Conservation (phyloP, 768 basidiomycete species). For the Phlebiopsis flavidoalba region DNA sequence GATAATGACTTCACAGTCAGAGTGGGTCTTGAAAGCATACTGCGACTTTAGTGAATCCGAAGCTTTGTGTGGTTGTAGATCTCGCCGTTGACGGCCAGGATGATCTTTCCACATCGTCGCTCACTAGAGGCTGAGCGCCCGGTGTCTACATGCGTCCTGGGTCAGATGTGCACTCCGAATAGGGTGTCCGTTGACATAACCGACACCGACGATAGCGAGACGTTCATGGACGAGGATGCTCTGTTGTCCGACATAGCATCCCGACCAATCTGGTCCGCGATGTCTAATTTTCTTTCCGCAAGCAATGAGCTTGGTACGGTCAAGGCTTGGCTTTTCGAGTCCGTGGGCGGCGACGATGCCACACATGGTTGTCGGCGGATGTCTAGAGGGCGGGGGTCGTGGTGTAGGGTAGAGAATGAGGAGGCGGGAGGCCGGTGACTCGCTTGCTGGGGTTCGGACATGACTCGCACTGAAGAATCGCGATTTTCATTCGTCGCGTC, state of each 20-base stretch:
- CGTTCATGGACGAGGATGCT: conserved; percentile 91
- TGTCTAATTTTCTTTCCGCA: conserved; percentile 88
- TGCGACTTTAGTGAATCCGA: conserved; percentile 57
- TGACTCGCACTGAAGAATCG: neutral
- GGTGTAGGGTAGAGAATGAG: neutral
- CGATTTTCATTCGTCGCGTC: neutral
- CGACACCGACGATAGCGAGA: conserved; percentile 96
- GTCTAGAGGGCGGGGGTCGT: neutral
- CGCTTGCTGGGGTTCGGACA: neutral
- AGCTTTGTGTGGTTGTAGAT: conserved; percentile 96
- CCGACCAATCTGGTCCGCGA: conserved; percentile 98
- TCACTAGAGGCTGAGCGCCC: conserved; percentile 93
- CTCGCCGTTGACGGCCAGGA: conserved; percentile 95
- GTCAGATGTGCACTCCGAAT: neutral
- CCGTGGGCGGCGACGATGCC: conserved; percentile 88
- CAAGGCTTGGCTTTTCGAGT: conserved; percentile 61
- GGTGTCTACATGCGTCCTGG: conserved; percentile 58
- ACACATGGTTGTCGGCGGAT: conserved; percentile 56
- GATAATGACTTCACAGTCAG: conserved; percentile 96
- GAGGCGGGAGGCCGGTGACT: neutral
- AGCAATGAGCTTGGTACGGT: conserved; percentile 73
- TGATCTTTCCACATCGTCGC: conserved; percentile 77
- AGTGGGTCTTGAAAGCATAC: conserved; percentile 91
- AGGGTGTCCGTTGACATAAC: conserved; percentile 40
- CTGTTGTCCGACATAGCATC: conserved; percentile 82